phyloP scores from a whole-genome alignment of 352 stramenopile species.

The Phytophthora crassamura region DNA sequence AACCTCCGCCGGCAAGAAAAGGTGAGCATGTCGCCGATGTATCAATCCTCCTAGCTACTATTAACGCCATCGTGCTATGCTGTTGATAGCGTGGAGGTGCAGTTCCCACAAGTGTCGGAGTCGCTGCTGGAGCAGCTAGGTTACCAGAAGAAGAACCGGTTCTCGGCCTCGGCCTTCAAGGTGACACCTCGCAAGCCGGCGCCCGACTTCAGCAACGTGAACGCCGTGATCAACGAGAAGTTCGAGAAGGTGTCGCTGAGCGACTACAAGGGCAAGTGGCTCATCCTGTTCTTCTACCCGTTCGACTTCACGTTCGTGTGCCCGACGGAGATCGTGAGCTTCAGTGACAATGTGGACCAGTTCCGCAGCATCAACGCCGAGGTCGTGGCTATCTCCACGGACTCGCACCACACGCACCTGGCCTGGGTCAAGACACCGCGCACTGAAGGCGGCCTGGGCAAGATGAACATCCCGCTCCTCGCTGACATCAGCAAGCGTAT shows the following conservation, averaged over 20 bases:
- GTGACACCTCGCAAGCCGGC: constrained; percentile 78
- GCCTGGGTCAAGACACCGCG: constrained; percentile 85
- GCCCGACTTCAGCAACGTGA: constrained; percentile 76
- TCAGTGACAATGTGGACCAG: constrained; percentile 70
- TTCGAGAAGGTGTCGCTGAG: constrained; percentile 82
- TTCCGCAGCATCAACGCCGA: constrained; percentile 86
- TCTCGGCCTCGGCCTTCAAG: constrained; percentile 77
- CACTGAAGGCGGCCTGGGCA: constrained; percentile 74
- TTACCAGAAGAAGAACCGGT: constrained; percentile 85
- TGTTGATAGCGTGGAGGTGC: constrained; percentile 63
- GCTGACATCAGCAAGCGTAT: constrained; percentile 88
- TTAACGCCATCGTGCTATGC: background rate
- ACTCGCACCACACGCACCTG: constrained; percentile 88
- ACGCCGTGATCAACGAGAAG: constrained; percentile 80
- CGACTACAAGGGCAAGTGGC: constrained; percentile 82
- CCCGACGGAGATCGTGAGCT: constrained; percentile 85
- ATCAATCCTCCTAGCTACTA: background rate
- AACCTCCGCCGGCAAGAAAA: constrained; percentile 50
- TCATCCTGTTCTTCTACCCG: constrained; percentile 90
- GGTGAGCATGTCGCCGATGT: constrained; percentile 28
- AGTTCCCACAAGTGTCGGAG: constrained; percentile 82
- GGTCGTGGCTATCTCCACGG: constrained; percentile 81
- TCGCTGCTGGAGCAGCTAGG: constrained; percentile 76
- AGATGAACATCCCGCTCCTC: constrained; percentile 87
- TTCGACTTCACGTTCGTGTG: constrained; percentile 92